phyloP scores from a whole-genome alignment of 139 green algal species.

The Chlamydomonas schloesseri region DNA sequence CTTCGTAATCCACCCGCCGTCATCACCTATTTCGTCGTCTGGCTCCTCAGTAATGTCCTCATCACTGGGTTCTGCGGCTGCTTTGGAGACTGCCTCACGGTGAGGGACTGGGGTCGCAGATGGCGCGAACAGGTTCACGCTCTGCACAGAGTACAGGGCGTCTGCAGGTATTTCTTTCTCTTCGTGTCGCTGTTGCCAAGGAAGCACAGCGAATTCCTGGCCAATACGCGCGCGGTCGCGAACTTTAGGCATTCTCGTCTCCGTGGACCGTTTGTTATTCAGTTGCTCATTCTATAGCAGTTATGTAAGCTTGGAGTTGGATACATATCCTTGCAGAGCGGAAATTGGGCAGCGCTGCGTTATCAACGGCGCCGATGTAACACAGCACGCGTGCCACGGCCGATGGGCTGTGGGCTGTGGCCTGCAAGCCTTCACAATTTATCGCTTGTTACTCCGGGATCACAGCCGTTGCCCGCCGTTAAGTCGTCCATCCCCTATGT shows the following conservation, averaged over 20 bases:
- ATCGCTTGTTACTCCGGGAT: too few relatives aligned
- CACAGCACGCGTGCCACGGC: too few relatives aligned
- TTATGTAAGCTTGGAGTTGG: too few relatives aligned
- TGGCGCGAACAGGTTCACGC: not conserved
- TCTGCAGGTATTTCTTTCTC: not conserved
- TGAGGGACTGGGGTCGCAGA: not conserved
- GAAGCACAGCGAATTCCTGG: conserved; percentile 10
- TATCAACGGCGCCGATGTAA: too few relatives aligned
- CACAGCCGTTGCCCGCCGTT: too few relatives aligned
- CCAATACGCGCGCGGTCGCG: conserved; percentile 8
- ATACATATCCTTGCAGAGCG: too few relatives aligned
- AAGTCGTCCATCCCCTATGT: too few relatives aligned
- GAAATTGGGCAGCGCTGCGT: too few relatives aligned
- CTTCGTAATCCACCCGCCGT: not conserved
- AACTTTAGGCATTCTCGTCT: conserved; percentile 21
- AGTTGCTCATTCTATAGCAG: too few relatives aligned
- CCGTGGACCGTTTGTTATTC: too few relatives aligned
- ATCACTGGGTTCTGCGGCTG: not conserved
- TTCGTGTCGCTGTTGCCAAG: not conserved
- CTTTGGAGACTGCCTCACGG: not conserved
- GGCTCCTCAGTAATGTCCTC: not conserved
- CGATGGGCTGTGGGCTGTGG: too few relatives aligned
- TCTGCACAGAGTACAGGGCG: not conserved
- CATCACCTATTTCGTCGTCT: not conserved
- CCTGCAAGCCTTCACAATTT: too few relatives aligned